These are phyloP conservation scores for Kingdonia uniflora DNA, from an alignment of 164 flowering plant genomes.

Conservation along the genomic window DNA sequence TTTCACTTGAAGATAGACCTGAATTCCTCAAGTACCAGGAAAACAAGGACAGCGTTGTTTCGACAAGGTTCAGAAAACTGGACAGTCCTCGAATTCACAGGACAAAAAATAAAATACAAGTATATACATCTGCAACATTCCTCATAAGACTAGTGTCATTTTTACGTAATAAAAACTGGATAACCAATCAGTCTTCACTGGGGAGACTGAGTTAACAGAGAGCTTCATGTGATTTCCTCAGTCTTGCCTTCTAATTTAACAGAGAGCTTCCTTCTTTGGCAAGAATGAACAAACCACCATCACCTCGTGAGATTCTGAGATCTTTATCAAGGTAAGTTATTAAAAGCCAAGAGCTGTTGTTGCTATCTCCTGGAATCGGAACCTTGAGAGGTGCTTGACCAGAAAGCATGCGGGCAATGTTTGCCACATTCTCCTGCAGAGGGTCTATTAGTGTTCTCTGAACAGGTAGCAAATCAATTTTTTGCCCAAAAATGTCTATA, in stretches of 20 bases:
- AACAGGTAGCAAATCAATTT: conserved; percentile 42
- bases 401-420: conserved; percentile 50
- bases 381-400: conserved; percentile 77
- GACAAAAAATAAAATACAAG: too few species aligned
- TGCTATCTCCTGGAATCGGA: conserved; percentile 69
- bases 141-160: too few species aligned
- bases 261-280: conserved; percentile 86
- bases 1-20: too few species aligned
- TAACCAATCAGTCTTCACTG: too few species aligned
- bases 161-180: too few species aligned
- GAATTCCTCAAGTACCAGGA: too few species aligned
- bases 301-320: conserved; percentile 85
- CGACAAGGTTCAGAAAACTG: too few species aligned
- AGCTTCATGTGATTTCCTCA: not conserved
- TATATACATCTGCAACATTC: too few species aligned
- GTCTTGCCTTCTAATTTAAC: conserved; percentile 32
- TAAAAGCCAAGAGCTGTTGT: conserved; percentile 67
- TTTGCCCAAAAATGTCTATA: conserved; percentile 74
- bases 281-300: conserved; percentile 93
- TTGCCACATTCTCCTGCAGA: conserved; percentile 49
- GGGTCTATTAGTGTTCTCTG: conserved; percentile 62
- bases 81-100: too few species aligned
- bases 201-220: not conserved
- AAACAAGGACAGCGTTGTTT: too few species aligned
- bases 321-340: conserved; percentile 81